A percentile compares a stretch with the other conserved stretches of the same genome.
phyloP scores from a whole-genome alignment of 371 early-diverging fungal species.

The Catenaria anguillulae region DNA sequence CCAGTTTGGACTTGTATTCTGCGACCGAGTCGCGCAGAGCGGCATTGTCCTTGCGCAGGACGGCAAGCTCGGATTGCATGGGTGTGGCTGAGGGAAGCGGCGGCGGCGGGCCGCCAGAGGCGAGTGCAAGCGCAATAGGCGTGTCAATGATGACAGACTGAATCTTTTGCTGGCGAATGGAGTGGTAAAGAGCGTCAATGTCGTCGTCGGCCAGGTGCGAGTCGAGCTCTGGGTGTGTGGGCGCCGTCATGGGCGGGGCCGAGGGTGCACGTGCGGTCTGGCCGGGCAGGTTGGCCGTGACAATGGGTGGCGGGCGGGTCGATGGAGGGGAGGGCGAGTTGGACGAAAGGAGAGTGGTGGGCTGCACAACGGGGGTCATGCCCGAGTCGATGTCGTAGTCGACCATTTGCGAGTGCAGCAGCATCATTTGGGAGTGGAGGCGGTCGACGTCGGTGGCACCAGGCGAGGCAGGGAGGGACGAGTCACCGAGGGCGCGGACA shows the following conservation, averaged over 20 bases:
- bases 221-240: background rate
- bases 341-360: too few relatives aligned
- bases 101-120: background rate
- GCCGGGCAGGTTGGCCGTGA: too few relatives aligned
- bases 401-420: background rate
- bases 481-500: too few relatives aligned
- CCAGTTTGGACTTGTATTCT: background rate
- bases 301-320: too few relatives aligned
- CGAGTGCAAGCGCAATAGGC: background rate
- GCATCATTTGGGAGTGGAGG: background rate
- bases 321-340: too few relatives aligned
- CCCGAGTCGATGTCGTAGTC: background rate
- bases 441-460: background rate
- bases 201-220: background rate
- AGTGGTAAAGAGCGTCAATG: conserved; percentile 1
- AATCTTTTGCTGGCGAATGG: background rate
- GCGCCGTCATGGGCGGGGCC: background rate
- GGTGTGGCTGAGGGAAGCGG: too few relatives aligned
- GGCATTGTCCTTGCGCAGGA: background rate
- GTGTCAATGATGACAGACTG: background rate
- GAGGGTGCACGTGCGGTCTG: background rate
- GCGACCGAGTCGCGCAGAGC: background rate
- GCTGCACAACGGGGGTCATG: too few relatives aligned
- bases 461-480: too few relatives aligned
- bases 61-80: background rate